Conservation (phyloP, 1,284 basidiomycete species). For the Austroboletus niveus region DNA sequence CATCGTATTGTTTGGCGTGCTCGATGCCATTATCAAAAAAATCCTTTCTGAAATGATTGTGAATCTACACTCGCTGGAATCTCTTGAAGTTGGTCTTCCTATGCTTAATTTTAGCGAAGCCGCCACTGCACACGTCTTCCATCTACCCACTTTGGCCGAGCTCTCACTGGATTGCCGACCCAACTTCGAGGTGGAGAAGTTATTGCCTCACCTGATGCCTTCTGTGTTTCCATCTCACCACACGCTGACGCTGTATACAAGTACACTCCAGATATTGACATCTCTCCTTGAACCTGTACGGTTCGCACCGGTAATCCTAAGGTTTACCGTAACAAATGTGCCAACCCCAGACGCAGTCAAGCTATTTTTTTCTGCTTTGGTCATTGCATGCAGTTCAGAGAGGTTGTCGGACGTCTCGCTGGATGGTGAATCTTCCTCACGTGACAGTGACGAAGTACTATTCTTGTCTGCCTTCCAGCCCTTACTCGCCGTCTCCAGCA, state of each 20-base stretch:
- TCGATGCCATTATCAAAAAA: slow-evolving; percentile 12
- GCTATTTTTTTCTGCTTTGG: slow-evolving; percentile 22
- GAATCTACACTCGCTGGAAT: slow-evolving; percentile 16
- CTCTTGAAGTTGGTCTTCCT: slow-evolving; percentile 12
- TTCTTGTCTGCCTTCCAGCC: slow-evolving; percentile 18
- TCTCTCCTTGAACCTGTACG: slow-evolving; percentile 19
- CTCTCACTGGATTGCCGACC: slow-evolving; percentile 14
- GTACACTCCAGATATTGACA: slow-evolving; percentile 16
- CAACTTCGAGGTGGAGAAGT: slow-evolving; percentile 15
- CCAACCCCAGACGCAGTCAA: slow-evolving; percentile 18
- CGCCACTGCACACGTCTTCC: slow-evolving; percentile 24
- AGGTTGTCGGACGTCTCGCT: neutral
- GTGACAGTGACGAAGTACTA: neutral
- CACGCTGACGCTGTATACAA: slow-evolving; percentile 9
- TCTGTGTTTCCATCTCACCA: slow-evolving; percentile 17
- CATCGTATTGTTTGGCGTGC: slow-evolving; percentile 3
- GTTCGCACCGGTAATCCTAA: slow-evolving; percentile 13
- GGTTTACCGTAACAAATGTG: slow-evolving; percentile 12
- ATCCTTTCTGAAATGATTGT: slow-evolving; percentile 21
- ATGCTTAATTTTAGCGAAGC: slow-evolving; percentile 17
- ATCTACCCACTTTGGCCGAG: slow-evolving; percentile 14
- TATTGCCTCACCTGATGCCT: slow-evolving; percentile 9
- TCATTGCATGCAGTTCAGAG: slow-evolving; percentile 15
- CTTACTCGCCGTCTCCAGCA: slow-evolving; percentile 13
- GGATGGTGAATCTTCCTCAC: too few species aligned